These are phyloP conservation scores for Candida patagonica DNA, from an alignment of 805 yeast species.

Conservation along the genomic window DNA sequence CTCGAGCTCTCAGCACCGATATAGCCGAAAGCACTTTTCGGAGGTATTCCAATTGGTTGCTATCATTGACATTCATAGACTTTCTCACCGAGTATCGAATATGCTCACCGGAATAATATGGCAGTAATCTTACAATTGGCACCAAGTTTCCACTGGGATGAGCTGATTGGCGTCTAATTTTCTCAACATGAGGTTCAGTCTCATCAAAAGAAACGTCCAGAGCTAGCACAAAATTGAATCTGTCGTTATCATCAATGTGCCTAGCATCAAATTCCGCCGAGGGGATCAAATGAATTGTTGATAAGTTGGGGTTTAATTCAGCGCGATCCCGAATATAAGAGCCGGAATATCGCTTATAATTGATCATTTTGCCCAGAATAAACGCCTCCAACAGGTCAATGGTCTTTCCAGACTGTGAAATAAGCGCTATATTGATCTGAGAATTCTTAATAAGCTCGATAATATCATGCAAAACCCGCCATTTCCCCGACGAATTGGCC, in stretches of 20 bases:
- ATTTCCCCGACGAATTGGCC: constrained; percentile 77
- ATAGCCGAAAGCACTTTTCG: constrained; percentile 70
- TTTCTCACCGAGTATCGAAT: constrained; percentile 33
- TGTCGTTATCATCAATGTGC: constrained; percentile 5
- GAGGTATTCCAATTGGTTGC: constrained; percentile 35
- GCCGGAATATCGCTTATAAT: constrained; percentile 62
- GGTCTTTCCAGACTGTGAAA: constrained; percentile 59
- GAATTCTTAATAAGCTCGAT: constrained; percentile 42
- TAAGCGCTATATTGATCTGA: constrained; percentile 51
- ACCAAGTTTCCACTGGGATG: constrained; percentile 28
- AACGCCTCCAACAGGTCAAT: constrained; percentile 74
- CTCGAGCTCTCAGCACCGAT: constrained; percentile 71
- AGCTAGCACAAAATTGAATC: constrained; percentile 52
- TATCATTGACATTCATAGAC: constrained; percentile 12
- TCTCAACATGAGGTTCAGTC: constrained; percentile 26
- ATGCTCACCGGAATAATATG: constrained; percentile 80
- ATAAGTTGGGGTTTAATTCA: constrained; percentile 12
- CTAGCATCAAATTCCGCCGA: constrained; percentile 26
- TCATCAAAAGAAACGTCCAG: constrained; percentile 55
- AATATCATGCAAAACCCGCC: constrained; percentile 57
- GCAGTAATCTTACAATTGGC: constrained; percentile 59
- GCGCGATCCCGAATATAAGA: constrained; percentile 44
- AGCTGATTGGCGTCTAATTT: constrained; percentile 21
- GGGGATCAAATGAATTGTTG: constrained; percentile 39
- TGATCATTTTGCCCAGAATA: constrained; percentile 59